Evolutionary conservation across 805 yeast genomes (phyloP).

Genomic region (Hanseniaspora singularis): DNA sequence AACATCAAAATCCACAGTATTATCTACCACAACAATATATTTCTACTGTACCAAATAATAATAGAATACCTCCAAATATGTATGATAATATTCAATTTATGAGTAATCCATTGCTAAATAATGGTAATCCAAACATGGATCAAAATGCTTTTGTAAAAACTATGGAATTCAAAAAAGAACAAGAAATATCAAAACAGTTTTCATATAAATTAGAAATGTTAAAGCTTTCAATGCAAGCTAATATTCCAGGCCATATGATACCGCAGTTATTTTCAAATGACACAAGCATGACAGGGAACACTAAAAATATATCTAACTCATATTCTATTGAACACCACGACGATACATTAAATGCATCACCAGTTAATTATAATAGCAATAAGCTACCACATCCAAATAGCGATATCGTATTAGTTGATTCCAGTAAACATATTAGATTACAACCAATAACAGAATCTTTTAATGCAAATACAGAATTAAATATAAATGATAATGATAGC

Average conservation of each 20-base stretch:
- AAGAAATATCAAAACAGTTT: constrained; percentile 74
- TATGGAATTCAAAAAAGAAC: constrained; percentile 50
- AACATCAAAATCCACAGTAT: background rate
- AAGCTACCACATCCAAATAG: constrained; percentile 15
- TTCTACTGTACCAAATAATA: no score
- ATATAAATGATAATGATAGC: constrained; percentile 17
- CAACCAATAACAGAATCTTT: background rate
- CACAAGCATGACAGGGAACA: no score
- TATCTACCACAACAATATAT: background rate
- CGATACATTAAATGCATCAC: no score
- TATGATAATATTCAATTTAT: no score
- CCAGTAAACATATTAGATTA: constrained; percentile 10
- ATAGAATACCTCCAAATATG: no score
- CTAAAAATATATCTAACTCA: no score
- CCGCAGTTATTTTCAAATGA: constrained; percentile 42
- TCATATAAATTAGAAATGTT: constrained; percentile 54
- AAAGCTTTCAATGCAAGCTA: constrained; percentile 47
- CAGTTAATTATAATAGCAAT: background rate
- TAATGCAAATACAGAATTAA: background rate
- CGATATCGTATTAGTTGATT: constrained; percentile 13
- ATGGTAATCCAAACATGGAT: background rate
- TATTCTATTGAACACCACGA: no score
- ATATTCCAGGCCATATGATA: constrained; percentile 53
- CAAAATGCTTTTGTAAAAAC: constrained; percentile 46
- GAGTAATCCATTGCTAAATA: no score